Conservation (phyloP, 2,329 filamentous ascomycete genomes). For the Colletotrichum sp. region DNA sequence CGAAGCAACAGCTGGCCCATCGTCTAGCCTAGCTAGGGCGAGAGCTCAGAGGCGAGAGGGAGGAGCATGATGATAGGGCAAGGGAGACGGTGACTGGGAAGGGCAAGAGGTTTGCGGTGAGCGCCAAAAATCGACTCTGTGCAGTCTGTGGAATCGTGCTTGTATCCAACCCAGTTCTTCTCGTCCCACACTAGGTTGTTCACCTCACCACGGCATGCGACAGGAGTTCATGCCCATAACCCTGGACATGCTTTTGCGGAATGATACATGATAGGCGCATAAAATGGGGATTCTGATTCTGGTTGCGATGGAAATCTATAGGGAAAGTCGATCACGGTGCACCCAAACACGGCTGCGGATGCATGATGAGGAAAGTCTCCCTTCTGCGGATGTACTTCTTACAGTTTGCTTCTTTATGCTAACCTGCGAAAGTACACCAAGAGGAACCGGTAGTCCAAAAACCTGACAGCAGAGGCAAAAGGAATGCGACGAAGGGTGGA, state of each 20-base stretch:
- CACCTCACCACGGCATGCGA: neutral
- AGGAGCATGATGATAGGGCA: neutral
- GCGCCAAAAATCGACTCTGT: neutral
- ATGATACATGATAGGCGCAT: neutral
- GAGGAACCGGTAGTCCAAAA: neutral
- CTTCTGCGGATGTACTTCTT: neutral
- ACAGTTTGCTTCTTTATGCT: neutral
- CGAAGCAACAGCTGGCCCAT: neutral
- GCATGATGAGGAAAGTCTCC: neutral
- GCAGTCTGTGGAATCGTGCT: neutral
- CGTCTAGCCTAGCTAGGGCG: neutral
- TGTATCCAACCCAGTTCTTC: neutral
- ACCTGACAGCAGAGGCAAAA: neutral
- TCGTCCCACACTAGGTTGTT: neutral
- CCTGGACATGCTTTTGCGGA: neutral
- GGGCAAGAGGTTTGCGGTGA: neutral
- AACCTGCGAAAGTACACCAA: neutral
- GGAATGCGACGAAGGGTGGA: neutral
- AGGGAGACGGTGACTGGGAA: neutral
- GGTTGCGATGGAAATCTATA: neutral
- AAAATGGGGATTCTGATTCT: neutral
- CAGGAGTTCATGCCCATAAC: neutral
- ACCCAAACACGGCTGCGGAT: neutral
- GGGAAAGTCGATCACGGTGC: neutral
- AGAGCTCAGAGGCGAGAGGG: neutral